These are phyloP conservation scores for Euphorbia tirucalli DNA, from an alignment of 345 rosid species.

Conservation along the genomic window DNA sequence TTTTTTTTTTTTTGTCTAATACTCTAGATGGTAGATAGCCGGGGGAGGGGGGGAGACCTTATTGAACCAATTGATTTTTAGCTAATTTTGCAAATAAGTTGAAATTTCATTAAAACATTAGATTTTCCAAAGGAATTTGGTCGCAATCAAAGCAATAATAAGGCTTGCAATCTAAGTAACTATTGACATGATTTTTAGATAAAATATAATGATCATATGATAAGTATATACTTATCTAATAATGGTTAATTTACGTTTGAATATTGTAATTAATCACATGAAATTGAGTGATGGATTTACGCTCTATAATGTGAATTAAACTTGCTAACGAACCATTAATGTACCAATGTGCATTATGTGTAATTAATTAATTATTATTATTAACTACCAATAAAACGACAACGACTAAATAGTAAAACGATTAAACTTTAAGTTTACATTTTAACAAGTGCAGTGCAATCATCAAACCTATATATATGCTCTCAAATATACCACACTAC, in stretches of 20 bases:
- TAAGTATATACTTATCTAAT: conserved; percentile 4
- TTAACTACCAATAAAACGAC: neutral
- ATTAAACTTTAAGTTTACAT: conserved; percentile 5
- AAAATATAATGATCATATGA: conserved; percentile 8
- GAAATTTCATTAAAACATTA: neutral
- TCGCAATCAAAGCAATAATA: conserved; percentile 6
- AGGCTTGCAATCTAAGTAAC: conserved; percentile 9
- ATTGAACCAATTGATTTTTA: too few relatives aligned
- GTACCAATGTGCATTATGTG: too few relatives aligned
- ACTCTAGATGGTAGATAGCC: too few relatives aligned
- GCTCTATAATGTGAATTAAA: neutral
- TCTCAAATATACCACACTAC: too few relatives aligned
- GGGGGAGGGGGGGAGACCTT: too few relatives aligned
- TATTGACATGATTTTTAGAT: neutral
- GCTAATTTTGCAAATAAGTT: neutral
- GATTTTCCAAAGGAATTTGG: neutral
- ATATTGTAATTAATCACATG: neutral
- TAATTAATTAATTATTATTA: neutral
- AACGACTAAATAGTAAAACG: conserved; percentile 1
- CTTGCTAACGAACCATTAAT: neutral
- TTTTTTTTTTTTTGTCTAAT: too few relatives aligned
- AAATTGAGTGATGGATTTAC: neutral
- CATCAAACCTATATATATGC: neutral
- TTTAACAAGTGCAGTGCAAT: neutral
- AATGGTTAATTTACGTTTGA: neutral